A percentile compares a stretch with the other conserved stretches of the same genome.
Evolutionary conservation across 2,329 filamentous ascomycete species (phyloP).

Genomic region (Trichophyton rubrum): DNA sequence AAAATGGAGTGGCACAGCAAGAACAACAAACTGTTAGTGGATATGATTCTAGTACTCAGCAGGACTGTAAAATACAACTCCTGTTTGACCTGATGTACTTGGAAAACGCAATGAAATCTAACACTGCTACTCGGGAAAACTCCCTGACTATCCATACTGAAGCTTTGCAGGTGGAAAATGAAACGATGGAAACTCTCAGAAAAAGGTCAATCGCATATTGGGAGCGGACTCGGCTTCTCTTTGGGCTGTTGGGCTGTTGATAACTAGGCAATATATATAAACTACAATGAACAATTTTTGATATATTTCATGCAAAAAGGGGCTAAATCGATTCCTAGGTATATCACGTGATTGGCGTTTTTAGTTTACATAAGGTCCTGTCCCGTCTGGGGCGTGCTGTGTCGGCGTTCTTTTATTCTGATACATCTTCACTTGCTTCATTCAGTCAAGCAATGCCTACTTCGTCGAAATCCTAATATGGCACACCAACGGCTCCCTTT

Average conservation of each 20-base stretch:
- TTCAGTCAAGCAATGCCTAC: not conserved
- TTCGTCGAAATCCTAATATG: constrained; percentile 35
- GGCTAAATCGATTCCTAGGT: too few species aligned
- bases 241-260: constrained; percentile 51
- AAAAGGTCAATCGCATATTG: constrained; percentile 52
- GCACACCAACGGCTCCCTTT: constrained; percentile 52
- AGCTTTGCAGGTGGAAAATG: not conserved
- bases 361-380: not conserved
- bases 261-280: not conserved
- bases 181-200: constrained; percentile 2
- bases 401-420: not conserved
- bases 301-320: not conserved
- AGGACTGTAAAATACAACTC: constrained; percentile 27
- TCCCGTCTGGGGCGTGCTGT: not conserved
- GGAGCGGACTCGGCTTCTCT: constrained; percentile 68
- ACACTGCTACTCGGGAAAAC: not conserved
- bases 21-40: not conserved
- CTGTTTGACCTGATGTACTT: constrained; percentile 29
- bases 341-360: not conserved
- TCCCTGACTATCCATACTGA: not conserved
- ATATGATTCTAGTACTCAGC: not conserved
- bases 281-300: not conserved
- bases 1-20: constrained; percentile 2
- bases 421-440: not conserved
- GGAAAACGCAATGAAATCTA: constrained; percentile 28